These are phyloP conservation scores for Lachnellula cervina DNA, from an alignment of 2,329 filamentous ascomycete species.

Conservation along the genomic window DNA sequence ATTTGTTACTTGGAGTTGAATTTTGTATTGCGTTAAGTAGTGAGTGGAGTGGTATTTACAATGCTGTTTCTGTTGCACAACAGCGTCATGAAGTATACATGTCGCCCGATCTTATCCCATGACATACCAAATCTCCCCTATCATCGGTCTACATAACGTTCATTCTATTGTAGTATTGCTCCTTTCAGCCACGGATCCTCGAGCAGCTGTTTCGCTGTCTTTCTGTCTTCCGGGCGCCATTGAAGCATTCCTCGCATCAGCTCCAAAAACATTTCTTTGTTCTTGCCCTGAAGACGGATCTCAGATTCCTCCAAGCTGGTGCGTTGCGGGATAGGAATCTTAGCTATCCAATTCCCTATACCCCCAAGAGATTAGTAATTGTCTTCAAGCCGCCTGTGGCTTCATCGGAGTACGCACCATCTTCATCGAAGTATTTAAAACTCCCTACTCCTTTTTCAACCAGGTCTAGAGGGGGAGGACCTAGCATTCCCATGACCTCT, in stretches of 20 bases:
- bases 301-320: constrained; percentile 5
- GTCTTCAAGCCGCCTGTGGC: not conserved
- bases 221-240: constrained; percentile 37
- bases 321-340: constrained; percentile 2
- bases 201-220: constrained; percentile 35
- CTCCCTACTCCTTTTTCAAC: constrained; percentile 5
- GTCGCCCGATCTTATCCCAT: no score
- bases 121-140: no score
- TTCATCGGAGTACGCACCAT: constrained; percentile 4
- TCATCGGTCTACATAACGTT: not conserved
- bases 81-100: no score
- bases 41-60: no score
- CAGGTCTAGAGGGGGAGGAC: constrained; percentile 11
- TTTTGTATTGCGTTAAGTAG: no score
- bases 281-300: constrained; percentile 3
- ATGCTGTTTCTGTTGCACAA: no score
- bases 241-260: constrained; percentile 36
- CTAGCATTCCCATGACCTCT: constrained; percentile 12
- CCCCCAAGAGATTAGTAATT: not conserved
- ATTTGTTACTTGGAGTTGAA: no score
- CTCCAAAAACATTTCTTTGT: constrained; percentile 33
- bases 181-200: constrained; percentile 35
- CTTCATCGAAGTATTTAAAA: constrained; percentile 7
- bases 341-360: constrained; percentile 3
- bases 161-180: not conserved